These are phyloP conservation scores for Yarrowia osloensis DNA, from an alignment of 805 yeast species.

Conservation along the genomic window DNA sequence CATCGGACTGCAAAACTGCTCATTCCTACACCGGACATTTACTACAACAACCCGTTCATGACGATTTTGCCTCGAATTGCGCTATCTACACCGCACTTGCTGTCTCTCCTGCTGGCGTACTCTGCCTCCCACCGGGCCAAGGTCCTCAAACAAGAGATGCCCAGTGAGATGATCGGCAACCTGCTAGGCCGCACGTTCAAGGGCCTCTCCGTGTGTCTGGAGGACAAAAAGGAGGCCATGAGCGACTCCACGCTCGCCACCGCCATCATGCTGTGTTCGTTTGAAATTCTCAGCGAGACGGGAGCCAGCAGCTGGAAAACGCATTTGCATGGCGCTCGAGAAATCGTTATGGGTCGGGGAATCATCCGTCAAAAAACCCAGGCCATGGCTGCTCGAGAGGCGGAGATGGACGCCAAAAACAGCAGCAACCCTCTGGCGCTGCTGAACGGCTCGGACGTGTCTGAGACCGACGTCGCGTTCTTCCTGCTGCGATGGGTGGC, in stretches of 20 bases:
- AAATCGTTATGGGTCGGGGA: conserved; percentile 58
- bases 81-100: conserved; percentile 54
- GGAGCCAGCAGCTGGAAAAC: conserved; percentile 54
- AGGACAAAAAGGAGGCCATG: conserved; percentile 54
- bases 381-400: background rate
- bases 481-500: conserved; percentile 71
- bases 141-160: conserved; percentile 33
- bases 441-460: conserved; percentile 27
- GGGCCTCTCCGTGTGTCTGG: conserved; percentile 55
- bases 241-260: conserved; percentile 70
- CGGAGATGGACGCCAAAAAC: background rate
- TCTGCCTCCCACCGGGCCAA: conserved; percentile 47
- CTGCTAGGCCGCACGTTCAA: conserved; percentile 58
- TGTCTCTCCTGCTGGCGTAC: conserved; percentile 58
- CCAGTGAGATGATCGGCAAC: conserved; percentile 49
- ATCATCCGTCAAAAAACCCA: conserved; percentile 33
- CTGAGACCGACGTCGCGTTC: conserved; percentile 46
- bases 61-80: conserved; percentile 69
- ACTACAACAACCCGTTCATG: conserved; percentile 65
- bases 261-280: conserved; percentile 59
- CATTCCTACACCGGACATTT: conserved; percentile 64
- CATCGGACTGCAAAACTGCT: conserved; percentile 60
- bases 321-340: conserved; percentile 68
- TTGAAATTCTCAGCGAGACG: conserved; percentile 50
- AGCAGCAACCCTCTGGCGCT: conserved; percentile 23